Base-by-base conservation (phyloP, 805 yeast genomes). In the Gaillardinia entomophila region DNA sequence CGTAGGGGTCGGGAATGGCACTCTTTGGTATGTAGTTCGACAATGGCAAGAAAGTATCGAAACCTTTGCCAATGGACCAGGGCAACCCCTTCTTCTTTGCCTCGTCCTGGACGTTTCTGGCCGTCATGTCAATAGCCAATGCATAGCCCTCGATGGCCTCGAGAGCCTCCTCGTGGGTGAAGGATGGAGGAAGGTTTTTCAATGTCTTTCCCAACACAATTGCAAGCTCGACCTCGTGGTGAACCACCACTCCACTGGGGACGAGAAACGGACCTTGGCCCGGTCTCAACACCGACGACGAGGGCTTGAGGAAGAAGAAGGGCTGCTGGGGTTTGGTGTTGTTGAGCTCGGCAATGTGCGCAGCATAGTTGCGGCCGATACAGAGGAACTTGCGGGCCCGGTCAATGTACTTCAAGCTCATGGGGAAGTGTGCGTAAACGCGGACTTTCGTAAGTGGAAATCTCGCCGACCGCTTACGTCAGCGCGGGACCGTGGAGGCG, bases 361-460 rank as follows among this genome's bases (percentile, higher is more conserved):
- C 97, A n/a, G 87, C 94, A 55, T 88, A 92, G 60, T 92, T 92
- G 48, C 98, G 81, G 28, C 98, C 99, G 44, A 92, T 90, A 59
- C 98, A 92, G 12, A 92, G 73, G 50, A 90, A 75, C 62, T 92
- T 92, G 24, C 80, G 71, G 2, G 86, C 88, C 13, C 62, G 49
- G 35, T 73, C 77, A 26, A 79, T 62, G 53, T 81, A 83, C 19
- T 62, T 55, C 32, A 58, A 38, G 8, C 51, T 48, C 55, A 51
- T 48, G 29, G 31, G 31, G 6, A 16, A n/a, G n/a, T n/a, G n/a
- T n/a, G n/a, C n/a, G n/a, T n/a, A n/a, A n/a, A n/a, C n/a, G n/a
- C n/a, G n/a, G n/a, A n/a, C n/a, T n/a, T n/a, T n/a, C n/a, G n/a
- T n/a, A n/a, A n/a, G n/a, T n/a, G n/a, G n/a, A n/a, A n/a, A n/a